A percentile compares a stretch with the other conserved stretches of the same genome.
Evolutionary conservation across 73 alveolate genomes (phyloP).

Genomic region (Symbiodinium natans): DNA sequence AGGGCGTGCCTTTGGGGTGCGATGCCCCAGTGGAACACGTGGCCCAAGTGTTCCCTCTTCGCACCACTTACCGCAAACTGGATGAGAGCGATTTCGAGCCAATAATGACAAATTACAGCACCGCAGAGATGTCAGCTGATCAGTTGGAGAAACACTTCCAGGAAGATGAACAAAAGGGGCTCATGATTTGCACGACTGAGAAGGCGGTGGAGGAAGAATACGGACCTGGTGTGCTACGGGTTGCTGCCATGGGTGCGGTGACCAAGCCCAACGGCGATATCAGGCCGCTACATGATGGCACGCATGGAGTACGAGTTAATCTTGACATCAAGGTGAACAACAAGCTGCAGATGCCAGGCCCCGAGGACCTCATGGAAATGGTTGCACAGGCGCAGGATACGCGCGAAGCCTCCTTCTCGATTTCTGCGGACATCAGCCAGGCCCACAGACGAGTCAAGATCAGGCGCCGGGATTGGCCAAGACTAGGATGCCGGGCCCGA

Average conservation of each 20-base stretch:
- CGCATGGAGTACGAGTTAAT: neutral
- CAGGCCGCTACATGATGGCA: constrained; percentile 42
- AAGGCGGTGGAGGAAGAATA: neutral
- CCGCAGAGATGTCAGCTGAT: neutral
- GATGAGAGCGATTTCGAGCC: neutral
- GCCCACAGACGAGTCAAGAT: constrained; percentile 15
- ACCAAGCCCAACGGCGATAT: neutral
- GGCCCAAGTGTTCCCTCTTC: neutral
- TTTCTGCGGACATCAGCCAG: neutral
- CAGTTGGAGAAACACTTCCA: neutral
- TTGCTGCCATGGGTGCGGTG: constrained; percentile 36
- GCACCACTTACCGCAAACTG: neutral
- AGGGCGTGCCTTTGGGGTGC: constrained; percentile 11
- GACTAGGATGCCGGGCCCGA: neutral
- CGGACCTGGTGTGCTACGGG: neutral
- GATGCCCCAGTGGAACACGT: neutral
- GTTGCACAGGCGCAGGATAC: neutral
- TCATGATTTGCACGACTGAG: constrained; percentile 1
- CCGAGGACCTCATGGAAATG: neutral
- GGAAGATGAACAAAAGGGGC: neutral
- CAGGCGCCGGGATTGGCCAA: neutral
- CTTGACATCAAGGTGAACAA: neutral
- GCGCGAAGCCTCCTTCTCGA: neutral
- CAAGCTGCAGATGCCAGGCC: neutral
- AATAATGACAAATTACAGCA: neutral